Conservation (phyloP, 768 basidiomycete genomes). For the Pholiota molesta region DNA sequence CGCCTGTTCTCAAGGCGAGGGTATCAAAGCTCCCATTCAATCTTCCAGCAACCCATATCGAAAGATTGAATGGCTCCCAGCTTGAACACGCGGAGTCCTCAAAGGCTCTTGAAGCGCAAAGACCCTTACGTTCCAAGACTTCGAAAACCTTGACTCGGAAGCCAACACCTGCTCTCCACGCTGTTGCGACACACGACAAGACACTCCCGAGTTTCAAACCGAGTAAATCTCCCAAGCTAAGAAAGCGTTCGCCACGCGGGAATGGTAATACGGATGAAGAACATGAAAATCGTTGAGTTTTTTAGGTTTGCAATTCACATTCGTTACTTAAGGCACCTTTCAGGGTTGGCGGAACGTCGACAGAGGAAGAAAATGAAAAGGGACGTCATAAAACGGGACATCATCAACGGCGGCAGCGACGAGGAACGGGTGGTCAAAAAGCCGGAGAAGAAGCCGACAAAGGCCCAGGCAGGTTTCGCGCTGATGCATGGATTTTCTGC, state of each 20-base stretch:
- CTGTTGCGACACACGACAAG: not conserved
- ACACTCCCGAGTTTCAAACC: not conserved
- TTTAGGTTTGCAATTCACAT: not conserved
- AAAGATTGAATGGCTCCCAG: not conserved
- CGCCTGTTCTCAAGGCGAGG: constrained; percentile 59
- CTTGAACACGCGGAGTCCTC: not conserved
- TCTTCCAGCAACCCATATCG: not conserved
- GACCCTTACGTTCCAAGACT: not conserved
- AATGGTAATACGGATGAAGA: constrained; percentile 17
- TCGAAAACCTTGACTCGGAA: not conserved
- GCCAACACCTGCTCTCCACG: not conserved
- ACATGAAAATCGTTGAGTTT: constrained; percentile 25
- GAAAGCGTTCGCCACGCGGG: not conserved
- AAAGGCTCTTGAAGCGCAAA: not conserved
- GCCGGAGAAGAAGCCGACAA: constrained; percentile 31
- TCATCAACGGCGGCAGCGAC: constrained; percentile 17
- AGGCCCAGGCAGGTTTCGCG: constrained; percentile 52
- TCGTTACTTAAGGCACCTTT: not conserved
- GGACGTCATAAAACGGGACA: constrained; percentile 47
- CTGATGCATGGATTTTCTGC: constrained; percentile 72
- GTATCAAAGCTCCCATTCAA: not conserved
- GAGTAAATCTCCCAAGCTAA: not conserved
- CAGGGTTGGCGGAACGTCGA: constrained; percentile 68
- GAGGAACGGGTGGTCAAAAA: constrained; percentile 27
- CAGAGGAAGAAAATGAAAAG: constrained; percentile 64